Evolutionary conservation across 1,284 basidiomycete species (phyloP), one percentile per base, ranked within the genome.

Genomic region (Moesziomyces sp.): DNA sequence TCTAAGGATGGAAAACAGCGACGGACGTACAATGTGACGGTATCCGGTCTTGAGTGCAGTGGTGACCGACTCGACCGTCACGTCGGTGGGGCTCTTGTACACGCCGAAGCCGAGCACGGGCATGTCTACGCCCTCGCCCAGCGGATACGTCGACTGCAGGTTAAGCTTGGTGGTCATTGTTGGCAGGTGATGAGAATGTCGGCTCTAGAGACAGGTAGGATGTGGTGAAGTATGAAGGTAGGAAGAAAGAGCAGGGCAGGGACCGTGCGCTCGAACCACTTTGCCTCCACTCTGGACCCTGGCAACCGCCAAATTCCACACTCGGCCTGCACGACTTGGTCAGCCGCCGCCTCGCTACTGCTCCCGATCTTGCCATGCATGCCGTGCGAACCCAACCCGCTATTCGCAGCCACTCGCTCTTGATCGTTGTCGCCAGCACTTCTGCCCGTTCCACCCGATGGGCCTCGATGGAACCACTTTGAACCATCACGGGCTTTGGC

Each of bases 101-200:
- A 74, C 71, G 26, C 71, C 71, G 43, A 74, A 74, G 14, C 71
- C 71, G 7, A 68, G 55, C 7, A 68, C 49, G 40, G 71, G 71
- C 71, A 74, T 68, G 40, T 64, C 54, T 45, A 52, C 65, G 8
- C 65, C 65, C 3, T 68, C 61, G 58, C 71, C 65, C 24, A 71
- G 33, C 18, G 58, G 23, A 35, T 68, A 68, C 3, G 65, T 58
- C 3, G 65, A 64, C 26, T 68, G 51, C 7, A 74, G 58, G 10
- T 54, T 68, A 19, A 74, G 61, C 44, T 74, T 74, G n/a, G 35
- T 24, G 19, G 46, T 43, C 58, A 54, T 62, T 30, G 16, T 7
- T 18, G 16, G 16, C 38, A 18, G 18, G 38, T 40, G 35, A 38
- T 26, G 26, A 23, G 35, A 47, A 7, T 5, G 26, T 28, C 8